Conservation (phyloP, 768 basidiomycete species). For the Xerocomellus chrysenteron region DNA sequence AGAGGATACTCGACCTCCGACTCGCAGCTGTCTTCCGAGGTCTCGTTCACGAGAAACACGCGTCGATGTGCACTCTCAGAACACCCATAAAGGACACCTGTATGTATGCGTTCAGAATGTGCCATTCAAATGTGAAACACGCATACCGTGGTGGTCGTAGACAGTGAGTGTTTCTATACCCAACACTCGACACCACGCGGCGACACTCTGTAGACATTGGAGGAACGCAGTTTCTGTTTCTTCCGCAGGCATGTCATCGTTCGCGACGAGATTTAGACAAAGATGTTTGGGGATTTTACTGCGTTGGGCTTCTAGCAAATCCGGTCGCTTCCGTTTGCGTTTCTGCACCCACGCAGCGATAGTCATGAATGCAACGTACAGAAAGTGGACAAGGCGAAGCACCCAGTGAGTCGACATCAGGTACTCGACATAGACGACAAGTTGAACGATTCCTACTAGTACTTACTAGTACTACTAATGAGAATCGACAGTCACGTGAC, state of each 20-base stretch:
- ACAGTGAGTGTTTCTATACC: slow-evolving; percentile 67
- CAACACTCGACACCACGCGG: slow-evolving; percentile 59
- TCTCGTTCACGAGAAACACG: slow-evolving; percentile 29
- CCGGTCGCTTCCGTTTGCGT: slow-evolving; percentile 39
- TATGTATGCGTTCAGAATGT: slow-evolving; percentile 6
- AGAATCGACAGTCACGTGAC: slow-evolving; percentile 21
- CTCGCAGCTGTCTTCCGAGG: slow-evolving; percentile 38
- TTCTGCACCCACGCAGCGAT: slow-evolving; percentile 42
- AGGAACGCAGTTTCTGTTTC: slow-evolving; percentile 44
- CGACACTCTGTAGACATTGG: slow-evolving; percentile 51
- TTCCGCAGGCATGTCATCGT: slow-evolving; percentile 36
- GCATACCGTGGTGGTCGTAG: slow-evolving; percentile 71
- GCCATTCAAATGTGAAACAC: background rate
- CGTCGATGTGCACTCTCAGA: slow-evolving; percentile 43
- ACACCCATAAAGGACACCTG: slow-evolving; percentile 44
- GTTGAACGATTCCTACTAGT: background rate
- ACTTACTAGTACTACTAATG: no score
- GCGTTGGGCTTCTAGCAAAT: slow-evolving; percentile 50
- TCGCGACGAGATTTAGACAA: slow-evolving; percentile 59
- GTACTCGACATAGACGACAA: slow-evolving; percentile 14
- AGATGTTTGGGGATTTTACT: slow-evolving; percentile 64
- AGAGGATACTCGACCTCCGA: slow-evolving; percentile 68
- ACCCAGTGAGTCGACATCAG: slow-evolving; percentile 43
- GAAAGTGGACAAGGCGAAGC: slow-evolving; percentile 56
- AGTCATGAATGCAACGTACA: slow-evolving; percentile 48